Evolutionary conservation across 2,329 filamentous ascomycete species (phyloP).

Genomic region (Stagonosporopsis rhizophila): DNA sequence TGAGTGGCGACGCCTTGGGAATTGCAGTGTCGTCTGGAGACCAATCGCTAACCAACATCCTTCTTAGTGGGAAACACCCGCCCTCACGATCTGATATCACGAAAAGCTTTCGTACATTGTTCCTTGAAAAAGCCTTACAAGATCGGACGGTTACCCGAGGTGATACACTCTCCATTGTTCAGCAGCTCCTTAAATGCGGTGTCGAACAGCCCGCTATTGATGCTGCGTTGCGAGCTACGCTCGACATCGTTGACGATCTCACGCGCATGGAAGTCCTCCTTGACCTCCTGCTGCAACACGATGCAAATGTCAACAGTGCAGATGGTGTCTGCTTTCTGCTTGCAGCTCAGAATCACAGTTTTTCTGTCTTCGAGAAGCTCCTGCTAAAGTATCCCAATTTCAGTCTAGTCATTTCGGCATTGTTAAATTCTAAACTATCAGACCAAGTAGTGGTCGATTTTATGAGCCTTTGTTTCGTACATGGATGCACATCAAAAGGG

Average conservation of each 20-base stretch:
- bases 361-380: slow-evolving; percentile 35
- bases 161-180: slow-evolving; percentile 24
- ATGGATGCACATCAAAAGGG: slow-evolving; percentile 35
- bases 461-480: slow-evolving; percentile 64
- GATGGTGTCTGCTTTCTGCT: slow-evolving; percentile 42
- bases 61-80: slow-evolving; percentile 53
- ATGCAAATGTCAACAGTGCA: slow-evolving; percentile 41
- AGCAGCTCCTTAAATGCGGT: slow-evolving; percentile 34
- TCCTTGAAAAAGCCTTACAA: slow-evolving; percentile 22
- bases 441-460: slow-evolving; percentile 56
- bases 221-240: slow-evolving; percentile 30
- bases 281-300: slow-evolving; percentile 34
- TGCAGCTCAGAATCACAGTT: slow-evolving; percentile 34
- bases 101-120: slow-evolving; percentile 37
- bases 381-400: slow-evolving; percentile 56
- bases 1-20: slow-evolving; percentile 64
- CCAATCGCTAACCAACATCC: slow-evolving; percentile 56
- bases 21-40: slow-evolving; percentile 62
- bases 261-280: slow-evolving; percentile 24
- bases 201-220: slow-evolving; percentile 42
- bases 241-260: slow-evolving; percentile 22
- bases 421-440: slow-evolving; percentile 61
- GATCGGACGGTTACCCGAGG: slow-evolving; percentile 1
- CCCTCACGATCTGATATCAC: slow-evolving; percentile 37
- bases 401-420: slow-evolving; percentile 62